These are phyloP conservation scores for Eucalyptus lansdowneana DNA, from an alignment of 345 rosid species.

Conservation along the genomic window DNA sequence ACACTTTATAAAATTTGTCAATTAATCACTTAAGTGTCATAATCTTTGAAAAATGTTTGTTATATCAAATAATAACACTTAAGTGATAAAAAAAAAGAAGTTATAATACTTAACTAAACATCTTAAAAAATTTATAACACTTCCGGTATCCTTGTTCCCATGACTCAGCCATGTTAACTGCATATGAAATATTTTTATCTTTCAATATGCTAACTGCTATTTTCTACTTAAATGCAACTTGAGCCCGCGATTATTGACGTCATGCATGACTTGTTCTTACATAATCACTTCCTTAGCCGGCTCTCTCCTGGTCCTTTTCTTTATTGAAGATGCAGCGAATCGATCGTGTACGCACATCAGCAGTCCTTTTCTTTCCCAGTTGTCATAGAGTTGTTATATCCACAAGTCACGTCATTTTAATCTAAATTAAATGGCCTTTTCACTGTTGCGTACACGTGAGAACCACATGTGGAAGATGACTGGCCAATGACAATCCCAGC, in stretches of 20 bases:
- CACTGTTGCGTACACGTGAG: neutral
- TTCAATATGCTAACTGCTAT: neutral
- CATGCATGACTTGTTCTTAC: neutral
- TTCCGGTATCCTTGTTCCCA: rapidly evolving
- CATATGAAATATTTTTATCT: neutral
- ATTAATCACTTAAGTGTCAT: too few relatives aligned
- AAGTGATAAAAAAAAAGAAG: too few relatives aligned
- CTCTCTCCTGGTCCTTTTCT: neutral
- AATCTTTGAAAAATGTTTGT: rapidly evolving
- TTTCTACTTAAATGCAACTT: neutral
- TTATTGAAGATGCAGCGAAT: neutral
- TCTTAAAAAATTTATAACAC: too few relatives aligned
- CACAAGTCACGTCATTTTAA: neutral
- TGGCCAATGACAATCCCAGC: neutral
- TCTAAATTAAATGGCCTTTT: neutral
- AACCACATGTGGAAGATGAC: neutral
- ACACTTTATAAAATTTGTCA: too few relatives aligned
- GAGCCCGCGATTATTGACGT: neutral
- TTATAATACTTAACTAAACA: rapidly evolving
- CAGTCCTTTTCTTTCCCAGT: neutral
- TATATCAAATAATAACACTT: neutral
- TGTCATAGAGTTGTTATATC: neutral
- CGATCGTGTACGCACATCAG: neutral
- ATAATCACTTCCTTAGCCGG: neutral
- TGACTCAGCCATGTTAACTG: neutral